Percentiles rank a stretch among this genome's conserved stretches.
These are phyloP conservation scores for Penicillium sp. DNA, from an alignment of 2,329 filamentous ascomycete genomes.

Conservation along the genomic window DNA sequence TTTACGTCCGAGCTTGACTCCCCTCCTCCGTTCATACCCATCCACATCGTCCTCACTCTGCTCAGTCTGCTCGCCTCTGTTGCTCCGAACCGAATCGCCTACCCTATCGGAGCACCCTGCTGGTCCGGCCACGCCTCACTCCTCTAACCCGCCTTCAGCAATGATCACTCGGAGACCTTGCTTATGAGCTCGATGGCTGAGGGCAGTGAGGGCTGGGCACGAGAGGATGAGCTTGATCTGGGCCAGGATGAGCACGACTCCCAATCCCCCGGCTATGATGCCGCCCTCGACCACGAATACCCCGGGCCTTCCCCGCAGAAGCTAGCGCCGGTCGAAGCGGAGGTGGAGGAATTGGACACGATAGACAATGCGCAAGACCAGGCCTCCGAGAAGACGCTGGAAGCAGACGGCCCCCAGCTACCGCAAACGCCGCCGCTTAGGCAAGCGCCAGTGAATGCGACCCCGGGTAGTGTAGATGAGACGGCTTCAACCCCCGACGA, in stretches of 20 bases:
- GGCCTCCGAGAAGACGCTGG: conserved; percentile 28
- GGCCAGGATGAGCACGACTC: conserved; percentile 49
- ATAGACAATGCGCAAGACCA: conserved; percentile 35
- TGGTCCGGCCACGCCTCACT: conserved; percentile 15
- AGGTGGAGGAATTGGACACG: conserved; percentile 37
- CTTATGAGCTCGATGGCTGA: conserved; percentile 73
- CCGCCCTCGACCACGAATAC: conserved; percentile 33
- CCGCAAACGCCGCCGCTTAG: conserved; percentile 36
- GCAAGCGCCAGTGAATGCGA: conserved; percentile 26
- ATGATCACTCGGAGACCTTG: conserved; percentile 59
- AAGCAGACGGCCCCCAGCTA: conserved; percentile 23
- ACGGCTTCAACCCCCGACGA: conserved; percentile 80
- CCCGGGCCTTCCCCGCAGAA: conserved; percentile 27
- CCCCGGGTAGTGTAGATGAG: conserved; percentile 62
- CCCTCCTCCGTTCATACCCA: conserved; percentile 9
- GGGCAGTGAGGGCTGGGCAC: conserved; percentile 66
- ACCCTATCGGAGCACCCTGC: conserved; percentile 12
- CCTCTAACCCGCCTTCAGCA: conserved; percentile 47
- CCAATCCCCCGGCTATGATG: conserved; percentile 38
- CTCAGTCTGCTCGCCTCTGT: neutral
- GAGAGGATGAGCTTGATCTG: conserved; percentile 59
- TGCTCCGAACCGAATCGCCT: neutral
- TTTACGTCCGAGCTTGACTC: conserved; percentile 24
- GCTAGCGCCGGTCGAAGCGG: conserved; percentile 28
- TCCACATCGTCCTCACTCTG: conserved; percentile 2